Conservation (phyloP, 345 rosid species). For the Kandelia obovata region DNA sequence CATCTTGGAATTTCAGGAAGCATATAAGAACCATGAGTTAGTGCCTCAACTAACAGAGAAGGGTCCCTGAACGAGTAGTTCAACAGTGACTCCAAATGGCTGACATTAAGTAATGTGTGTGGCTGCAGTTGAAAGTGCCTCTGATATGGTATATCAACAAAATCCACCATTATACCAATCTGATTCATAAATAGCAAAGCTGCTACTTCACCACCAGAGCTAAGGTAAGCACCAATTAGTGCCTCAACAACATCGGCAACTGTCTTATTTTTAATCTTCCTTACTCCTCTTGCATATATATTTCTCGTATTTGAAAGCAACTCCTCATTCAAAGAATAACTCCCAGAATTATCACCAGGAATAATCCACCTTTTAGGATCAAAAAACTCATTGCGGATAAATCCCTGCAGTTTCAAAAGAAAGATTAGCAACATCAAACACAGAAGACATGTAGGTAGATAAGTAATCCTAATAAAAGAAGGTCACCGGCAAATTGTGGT, state of each 20-base stretch:
- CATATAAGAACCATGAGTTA: conserved; percentile 94
- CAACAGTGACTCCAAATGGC: conserved; percentile 47
- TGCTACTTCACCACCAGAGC: conserved; percentile 65
- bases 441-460: not conserved
- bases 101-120: conserved; percentile 45
- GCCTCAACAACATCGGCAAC: conserved; percentile 92
- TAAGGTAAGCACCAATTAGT: conserved; percentile 74
- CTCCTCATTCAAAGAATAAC: conserved; percentile 34
- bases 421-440: no score
- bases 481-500: conserved; percentile 66
- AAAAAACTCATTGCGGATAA: conserved; percentile 64
- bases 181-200: conserved; percentile 57
- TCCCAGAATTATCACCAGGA: conserved; percentile 55
- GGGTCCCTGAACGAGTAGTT: conserved; percentile 56
- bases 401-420: conserved; percentile 45
- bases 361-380: conserved; percentile 69
- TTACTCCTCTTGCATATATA: conserved; percentile 42
- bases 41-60: conserved; percentile 74
- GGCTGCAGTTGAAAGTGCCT: conserved; percentile 30
- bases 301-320: conserved; percentile 29
- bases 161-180: conserved; percentile 66
- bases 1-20: conserved; percentile 82
- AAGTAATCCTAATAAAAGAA: not conserved
- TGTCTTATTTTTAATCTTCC: conserved; percentile 50
- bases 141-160: conserved; percentile 29